Conservation (phyloP, 73 alveolate genomes). For the Tetrahymena malaccensis region DNA sequence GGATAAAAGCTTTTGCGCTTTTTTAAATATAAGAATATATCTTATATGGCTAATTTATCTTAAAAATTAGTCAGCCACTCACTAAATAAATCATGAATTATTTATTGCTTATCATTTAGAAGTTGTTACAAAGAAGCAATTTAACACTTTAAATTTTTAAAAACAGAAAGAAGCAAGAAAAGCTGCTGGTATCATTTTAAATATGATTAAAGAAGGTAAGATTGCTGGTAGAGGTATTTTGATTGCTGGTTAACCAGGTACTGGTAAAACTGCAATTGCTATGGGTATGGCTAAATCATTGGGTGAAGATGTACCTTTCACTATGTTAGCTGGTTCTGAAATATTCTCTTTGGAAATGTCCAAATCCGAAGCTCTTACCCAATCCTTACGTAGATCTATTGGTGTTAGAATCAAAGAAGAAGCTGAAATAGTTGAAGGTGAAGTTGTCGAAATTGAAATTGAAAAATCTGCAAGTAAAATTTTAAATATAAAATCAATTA, state of each 20-base stretch:
- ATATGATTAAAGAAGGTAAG: slow-evolving; percentile 83
- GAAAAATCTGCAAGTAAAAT: slow-evolving; percentile 83
- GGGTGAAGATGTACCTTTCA: slow-evolving; percentile 92
- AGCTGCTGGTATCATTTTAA: slow-evolving; percentile 83
- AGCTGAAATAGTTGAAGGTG: slow-evolving; percentile 98
- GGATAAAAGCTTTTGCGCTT: background rate
- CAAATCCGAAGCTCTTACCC: slow-evolving; percentile 96
- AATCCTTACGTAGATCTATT: slow-evolving; percentile 95
- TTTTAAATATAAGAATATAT: no score
- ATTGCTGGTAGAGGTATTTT: slow-evolving; percentile 98
- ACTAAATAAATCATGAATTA: no score
- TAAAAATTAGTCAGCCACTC: background rate
- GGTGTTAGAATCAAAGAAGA: slow-evolving; percentile 99
- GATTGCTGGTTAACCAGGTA: slow-evolving; percentile 99
- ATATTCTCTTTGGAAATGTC: slow-evolving; percentile 95
- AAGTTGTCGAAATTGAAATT: slow-evolving; percentile 96
- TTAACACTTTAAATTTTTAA: background rate
- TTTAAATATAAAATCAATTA: background rate
- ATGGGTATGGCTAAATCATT: slow-evolving; percentile 97
- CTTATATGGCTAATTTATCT: background rate
- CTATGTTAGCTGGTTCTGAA: slow-evolving; percentile 98
- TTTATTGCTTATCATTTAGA: background rate
- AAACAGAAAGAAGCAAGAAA: slow-evolving; percentile 85
- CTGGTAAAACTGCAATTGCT: slow-evolving; percentile 95
- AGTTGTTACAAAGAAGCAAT: background rate